phyloP scores from a whole-genome alignment of 2,329 filamentous ascomycete species.

The Chaetomiaceae sp. region DNA sequence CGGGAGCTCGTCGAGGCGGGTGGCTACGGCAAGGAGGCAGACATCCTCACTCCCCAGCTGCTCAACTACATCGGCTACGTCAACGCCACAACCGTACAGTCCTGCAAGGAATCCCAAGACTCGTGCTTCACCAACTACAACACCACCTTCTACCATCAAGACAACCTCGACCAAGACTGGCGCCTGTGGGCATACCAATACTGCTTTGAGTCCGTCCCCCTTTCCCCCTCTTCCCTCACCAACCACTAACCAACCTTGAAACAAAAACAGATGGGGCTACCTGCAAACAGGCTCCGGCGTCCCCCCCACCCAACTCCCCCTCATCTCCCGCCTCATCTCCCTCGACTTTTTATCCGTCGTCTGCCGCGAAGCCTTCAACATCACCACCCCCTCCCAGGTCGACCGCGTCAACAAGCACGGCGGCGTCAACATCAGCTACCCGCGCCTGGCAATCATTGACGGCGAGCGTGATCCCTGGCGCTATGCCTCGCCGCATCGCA shows the following conservation, averaged over 20 bases:
- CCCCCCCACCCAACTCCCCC: slow-evolving; percentile 57
- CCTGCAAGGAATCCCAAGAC: slow-evolving; percentile 31
- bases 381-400: slow-evolving; percentile 58
- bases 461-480: slow-evolving; percentile 79
- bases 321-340: slow-evolving; percentile 68
- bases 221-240: slow-evolving; percentile 10
- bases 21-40: slow-evolving; percentile 38
- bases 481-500: slow-evolving; percentile 65
- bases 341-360: slow-evolving; percentile 57
- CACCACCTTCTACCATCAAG: slow-evolving; percentile 32
- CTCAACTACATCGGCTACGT: slow-evolving; percentile 51
- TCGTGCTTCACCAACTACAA: slow-evolving; percentile 37
- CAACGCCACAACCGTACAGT: slow-evolving; percentile 28
- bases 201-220: slow-evolving; percentile 46
- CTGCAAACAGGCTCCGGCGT: slow-evolving; percentile 69
- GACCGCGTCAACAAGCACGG: slow-evolving; percentile 72
- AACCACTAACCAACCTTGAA: slow-evolving; percentile 20
- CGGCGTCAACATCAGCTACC: slow-evolving; percentile 66
- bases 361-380: slow-evolving; percentile 67
- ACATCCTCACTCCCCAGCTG: slow-evolving; percentile 39
- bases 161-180: slow-evolving; percentile 38
- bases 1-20: slow-evolving; percentile 38
- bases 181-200: slow-evolving; percentile 51
- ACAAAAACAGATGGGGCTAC: slow-evolving; percentile 63
- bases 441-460: slow-evolving; percentile 72